Evolutionary conservation across 805 yeast genomes (phyloP), one percentile per base, ranked within the genome.

Genomic region (Blastobotrys muscicola): DNA sequence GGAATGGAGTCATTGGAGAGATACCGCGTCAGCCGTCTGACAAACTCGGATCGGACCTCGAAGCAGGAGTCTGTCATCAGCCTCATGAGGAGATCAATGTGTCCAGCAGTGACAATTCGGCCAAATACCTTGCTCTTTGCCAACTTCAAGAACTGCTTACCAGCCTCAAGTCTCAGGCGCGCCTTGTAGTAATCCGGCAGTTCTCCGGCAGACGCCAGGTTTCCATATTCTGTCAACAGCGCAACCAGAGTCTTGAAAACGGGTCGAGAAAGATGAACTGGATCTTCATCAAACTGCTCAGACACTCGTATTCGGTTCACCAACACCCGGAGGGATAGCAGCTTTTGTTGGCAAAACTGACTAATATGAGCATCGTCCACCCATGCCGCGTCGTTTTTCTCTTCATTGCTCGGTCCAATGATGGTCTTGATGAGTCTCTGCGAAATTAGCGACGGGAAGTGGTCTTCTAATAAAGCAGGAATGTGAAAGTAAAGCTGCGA

Each of bases 191-290:
- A 64, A 20, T 57, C 64, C 3, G 95, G 94, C 0, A 94, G 82
- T 30, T 46, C 47, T 29, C 45, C 44, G 14, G 47, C 38, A 11
- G 82, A 79, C 2, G 80, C 75, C 29, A 86, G 71, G 54, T 87
- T 95, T 26, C 95, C 95, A 37, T 83, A 82, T 56, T 80, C 80
- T 1, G 78, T 75, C 39, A 86, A 74, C 30, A 84, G 65, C 1
- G 86, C 75, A 30, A 75, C 67, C 29, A 86, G 67, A 23, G 86
- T 62, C 52, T 81, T 83, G 48, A 85, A 61, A 0, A 83, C 78
- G 11, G 86, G 85, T 44, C 71, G 74, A 0, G 82, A 76, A 35
- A 72, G 62, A 10, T 69, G 67, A 2, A 52, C 62, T 2, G 71
- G 61, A 2, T 71, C 58, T 3, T 68, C 70, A 6, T 20, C 26